Percentiles rank a stretch among this genome's conserved stretches.
Conservation (phyloP, 768 basidiomycete genomes). For the Mycena rosella region DNA sequence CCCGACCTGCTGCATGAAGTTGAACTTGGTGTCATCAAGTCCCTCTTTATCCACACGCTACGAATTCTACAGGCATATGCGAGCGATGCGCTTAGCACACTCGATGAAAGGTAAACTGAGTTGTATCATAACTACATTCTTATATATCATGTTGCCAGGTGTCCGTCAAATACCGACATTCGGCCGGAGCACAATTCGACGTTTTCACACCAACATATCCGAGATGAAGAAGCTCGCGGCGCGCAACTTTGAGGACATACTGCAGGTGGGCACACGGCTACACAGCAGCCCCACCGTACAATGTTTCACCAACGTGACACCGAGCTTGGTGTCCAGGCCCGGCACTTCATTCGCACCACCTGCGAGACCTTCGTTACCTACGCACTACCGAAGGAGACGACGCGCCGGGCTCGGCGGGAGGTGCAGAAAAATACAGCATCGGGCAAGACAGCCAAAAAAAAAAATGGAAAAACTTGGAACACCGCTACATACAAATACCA, state of each 20-base stretch:
- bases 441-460: no score
- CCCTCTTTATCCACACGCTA: conserved; percentile 50
- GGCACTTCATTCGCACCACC: neutral
- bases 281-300: conserved; percentile 39
- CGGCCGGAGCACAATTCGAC: conserved; percentile 49
- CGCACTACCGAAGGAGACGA: neutral
- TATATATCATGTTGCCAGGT: conserved; percentile 28
- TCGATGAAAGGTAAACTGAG: conserved; percentile 39
- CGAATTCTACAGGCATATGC: conserved; percentile 44
- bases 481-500: conserved; percentile 41
- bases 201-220: conserved; percentile 50
- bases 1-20: conserved; percentile 53
- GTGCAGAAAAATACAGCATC: neutral
- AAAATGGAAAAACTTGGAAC: conserved; percentile 26
- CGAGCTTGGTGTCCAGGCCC: neutral
- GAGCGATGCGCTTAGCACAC: conserved; percentile 30
- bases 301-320: neutral
- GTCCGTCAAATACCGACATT: conserved; percentile 46
- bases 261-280: conserved; percentile 52
- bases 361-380: neutral
- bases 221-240: conserved; percentile 53
- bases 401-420: neutral
- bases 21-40: conserved; percentile 54
- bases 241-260: conserved; percentile 56
- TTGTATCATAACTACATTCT: neutral